A percentile compares a stretch with the other conserved stretches of the same genome.
phyloP scores from a whole-genome alignment of 371 early-diverging fungal genomes.

The Haplosporangium sp. region DNA sequence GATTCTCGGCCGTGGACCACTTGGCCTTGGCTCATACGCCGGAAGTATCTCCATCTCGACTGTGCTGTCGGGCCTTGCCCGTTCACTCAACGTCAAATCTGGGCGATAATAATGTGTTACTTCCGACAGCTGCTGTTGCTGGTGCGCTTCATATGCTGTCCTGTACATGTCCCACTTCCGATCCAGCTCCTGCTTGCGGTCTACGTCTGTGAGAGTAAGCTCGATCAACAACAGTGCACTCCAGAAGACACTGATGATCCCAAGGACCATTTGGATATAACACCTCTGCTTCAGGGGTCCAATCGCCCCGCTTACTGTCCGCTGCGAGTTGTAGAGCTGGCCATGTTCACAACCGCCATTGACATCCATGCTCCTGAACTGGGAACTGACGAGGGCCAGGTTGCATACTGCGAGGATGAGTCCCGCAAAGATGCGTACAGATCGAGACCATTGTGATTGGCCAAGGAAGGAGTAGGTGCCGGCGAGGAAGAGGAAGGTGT shows the following conservation, averaged over 20 bases:
- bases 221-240: conserved; percentile 2
- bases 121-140: background rate
- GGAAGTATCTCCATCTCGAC: conserved; percentile 16
- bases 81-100: conserved; percentile 8
- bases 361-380: conserved; percentile 1
- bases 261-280: conserved; percentile 18
- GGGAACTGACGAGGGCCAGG: background rate
- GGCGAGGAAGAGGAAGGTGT: conserved; percentile 26
- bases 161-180: background rate
- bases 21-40: conserved; percentile 19
- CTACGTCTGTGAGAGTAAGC: conserved; percentile 6
- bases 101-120: conserved; percentile 18
- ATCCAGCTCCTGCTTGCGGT: conserved; percentile 12
- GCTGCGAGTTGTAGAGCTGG: background rate
- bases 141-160: background rate
- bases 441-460: conserved; percentile 16
- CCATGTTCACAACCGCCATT: conserved; percentile 14
- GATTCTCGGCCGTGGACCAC: conserved; percentile 17
- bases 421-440: conserved; percentile 4
- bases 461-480: conserved; percentile 19
- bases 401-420: conserved; percentile 7
- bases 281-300: conserved; percentile 8
- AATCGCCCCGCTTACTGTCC: background rate
- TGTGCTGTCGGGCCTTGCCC: background rate
- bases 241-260: conserved; percentile 7